Conservation (phyloP, 163 green algal species). For the Picocystis sp. region DNA sequence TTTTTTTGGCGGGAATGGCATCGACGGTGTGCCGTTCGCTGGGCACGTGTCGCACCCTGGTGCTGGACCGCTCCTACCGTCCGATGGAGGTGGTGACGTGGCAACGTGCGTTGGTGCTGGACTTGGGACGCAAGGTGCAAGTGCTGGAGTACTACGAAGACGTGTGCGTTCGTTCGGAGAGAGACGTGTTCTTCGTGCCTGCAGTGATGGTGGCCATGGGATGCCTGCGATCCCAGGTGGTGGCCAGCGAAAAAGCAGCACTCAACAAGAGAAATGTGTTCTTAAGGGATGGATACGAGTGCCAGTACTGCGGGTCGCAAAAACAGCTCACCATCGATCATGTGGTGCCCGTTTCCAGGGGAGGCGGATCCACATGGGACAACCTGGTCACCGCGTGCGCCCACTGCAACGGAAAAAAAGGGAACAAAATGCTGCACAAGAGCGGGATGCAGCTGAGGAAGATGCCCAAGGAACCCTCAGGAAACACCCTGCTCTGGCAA, state of each 20-base stretch:
- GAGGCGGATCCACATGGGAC: slow-evolving; percentile 33
- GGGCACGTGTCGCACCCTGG: slow-evolving; percentile 21
- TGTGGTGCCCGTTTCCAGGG: slow-evolving; percentile 28
- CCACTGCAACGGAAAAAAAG: slow-evolving; percentile 42
- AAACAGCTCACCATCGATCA: slow-evolving; percentile 50
- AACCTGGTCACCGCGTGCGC: slow-evolving; percentile 48
- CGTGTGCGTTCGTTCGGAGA: slow-evolving; percentile 5
- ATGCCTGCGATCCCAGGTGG: too few relatives aligned
- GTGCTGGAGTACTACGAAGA: slow-evolving; percentile 51
- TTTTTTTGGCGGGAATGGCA: too few relatives aligned
- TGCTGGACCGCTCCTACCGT: slow-evolving; percentile 41
- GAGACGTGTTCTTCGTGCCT: slow-evolving; percentile 8
- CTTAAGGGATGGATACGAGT: slow-evolving; percentile 26
- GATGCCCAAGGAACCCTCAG: too few relatives aligned
- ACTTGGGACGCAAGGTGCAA: slow-evolving; percentile 38
- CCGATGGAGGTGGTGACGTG: slow-evolving; percentile 49
- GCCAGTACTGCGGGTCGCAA: slow-evolving; percentile 41
- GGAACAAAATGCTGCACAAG: slow-evolving; percentile 21
- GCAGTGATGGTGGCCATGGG: slow-evolving; percentile 6
- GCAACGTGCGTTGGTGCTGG: slow-evolving; percentile 41
- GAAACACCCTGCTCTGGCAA: too few relatives aligned
- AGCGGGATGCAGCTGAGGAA: slow-evolving; percentile 10
- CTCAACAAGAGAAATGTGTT: slow-evolving; percentile 35
- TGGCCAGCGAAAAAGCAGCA: slow-evolving; percentile 7
- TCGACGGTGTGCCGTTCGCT: too few relatives aligned